These are phyloP conservation scores for Aspergillus sclerotialis DNA, from an alignment of 2,329 filamentous ascomycete genomes.

Conservation along the genomic window DNA sequence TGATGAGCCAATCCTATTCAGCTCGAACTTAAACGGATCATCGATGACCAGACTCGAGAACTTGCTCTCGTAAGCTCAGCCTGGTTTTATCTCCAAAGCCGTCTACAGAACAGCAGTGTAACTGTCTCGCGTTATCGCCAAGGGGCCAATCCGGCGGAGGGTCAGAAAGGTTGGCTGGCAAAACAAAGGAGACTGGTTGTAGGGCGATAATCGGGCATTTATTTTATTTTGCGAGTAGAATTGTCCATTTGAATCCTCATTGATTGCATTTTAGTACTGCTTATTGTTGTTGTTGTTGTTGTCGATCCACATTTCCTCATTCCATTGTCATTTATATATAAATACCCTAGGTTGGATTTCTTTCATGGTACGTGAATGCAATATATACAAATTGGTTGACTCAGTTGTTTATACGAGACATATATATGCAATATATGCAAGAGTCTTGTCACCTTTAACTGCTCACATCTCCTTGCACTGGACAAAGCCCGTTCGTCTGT, in stretches of 20 bases:
- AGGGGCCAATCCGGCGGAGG: slow-evolving; percentile 28
- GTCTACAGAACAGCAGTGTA: slow-evolving; percentile 38
- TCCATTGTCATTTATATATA: no score
- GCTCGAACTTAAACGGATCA: slow-evolving; percentile 34
- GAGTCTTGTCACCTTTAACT: no score
- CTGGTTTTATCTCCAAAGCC: slow-evolving; percentile 42
- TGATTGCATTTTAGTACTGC: no score
- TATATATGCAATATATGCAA: no score
- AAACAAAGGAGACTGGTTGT: slow-evolving; percentile 38
- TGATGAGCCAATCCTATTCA: slow-evolving; percentile 14
- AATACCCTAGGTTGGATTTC: no score
- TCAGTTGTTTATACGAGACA: no score
- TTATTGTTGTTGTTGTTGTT: no score
- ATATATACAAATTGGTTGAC: no score
- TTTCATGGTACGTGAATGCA: no score
- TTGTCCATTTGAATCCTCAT: no score
- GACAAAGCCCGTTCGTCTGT: no score
- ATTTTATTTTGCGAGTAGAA: background rate
- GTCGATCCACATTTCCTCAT: slow-evolving; percentile 1
- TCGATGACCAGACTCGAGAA: slow-evolving; percentile 36
- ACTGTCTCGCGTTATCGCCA: slow-evolving; percentile 34
- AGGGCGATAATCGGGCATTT: slow-evolving; percentile 17
- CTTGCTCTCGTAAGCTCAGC: slow-evolving; percentile 40
- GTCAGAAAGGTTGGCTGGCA: slow-evolving; percentile 38
- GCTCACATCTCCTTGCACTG: no score